Evolutionary conservation across 192 early-diverging fungal species (phyloP).

Genomic region (Entophlyctis helioformis): DNA sequence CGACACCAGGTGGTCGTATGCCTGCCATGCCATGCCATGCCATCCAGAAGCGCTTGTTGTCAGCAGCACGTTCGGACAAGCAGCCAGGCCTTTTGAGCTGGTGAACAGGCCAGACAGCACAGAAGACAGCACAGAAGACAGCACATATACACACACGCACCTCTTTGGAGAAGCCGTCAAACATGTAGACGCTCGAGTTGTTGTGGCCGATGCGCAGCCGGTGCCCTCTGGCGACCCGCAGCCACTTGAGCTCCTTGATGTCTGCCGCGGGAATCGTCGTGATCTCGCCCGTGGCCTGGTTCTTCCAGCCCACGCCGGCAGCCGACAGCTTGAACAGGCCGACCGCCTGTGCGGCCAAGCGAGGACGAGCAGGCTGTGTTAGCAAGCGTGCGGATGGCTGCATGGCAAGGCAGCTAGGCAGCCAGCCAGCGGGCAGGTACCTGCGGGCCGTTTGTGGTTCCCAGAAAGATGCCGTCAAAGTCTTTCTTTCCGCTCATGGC

Average conservation of each 20-base stretch:
- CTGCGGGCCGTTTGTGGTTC: too few species aligned
- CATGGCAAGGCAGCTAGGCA: too few species aligned
- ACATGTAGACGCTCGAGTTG: slow-evolving; percentile 64
- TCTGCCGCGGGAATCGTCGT: slow-evolving; percentile 51
- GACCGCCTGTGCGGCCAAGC: slow-evolving; percentile 17
- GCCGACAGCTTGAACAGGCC: slow-evolving; percentile 37
- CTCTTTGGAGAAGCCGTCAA: slow-evolving; percentile 79
- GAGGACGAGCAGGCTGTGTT: too few species aligned
- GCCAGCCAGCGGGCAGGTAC: too few species aligned
- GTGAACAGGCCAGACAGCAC: neutral
- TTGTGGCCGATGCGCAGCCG: slow-evolving; percentile 66
- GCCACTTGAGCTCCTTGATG: slow-evolving; percentile 36
- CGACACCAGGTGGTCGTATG: slow-evolving; percentile 70
- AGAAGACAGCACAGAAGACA: neutral
- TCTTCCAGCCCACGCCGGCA: slow-evolving; percentile 67
- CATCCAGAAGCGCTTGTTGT: too few species aligned
- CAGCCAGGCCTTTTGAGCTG: neutral
- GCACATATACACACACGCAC: slow-evolving; percentile 18
- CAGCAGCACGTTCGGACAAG: too few species aligned
- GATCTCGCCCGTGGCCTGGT: slow-evolving; percentile 32
- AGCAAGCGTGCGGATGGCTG: too few species aligned
- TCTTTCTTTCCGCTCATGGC: too few species aligned
- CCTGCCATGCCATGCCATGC: slow-evolving; percentile 26
- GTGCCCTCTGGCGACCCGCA: slow-evolving; percentile 78
- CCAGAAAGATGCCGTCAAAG: too few species aligned